Base-by-base conservation (phyloP, 2,329 filamentous ascomycete species). In the Stromatinia cepivora region DNA sequence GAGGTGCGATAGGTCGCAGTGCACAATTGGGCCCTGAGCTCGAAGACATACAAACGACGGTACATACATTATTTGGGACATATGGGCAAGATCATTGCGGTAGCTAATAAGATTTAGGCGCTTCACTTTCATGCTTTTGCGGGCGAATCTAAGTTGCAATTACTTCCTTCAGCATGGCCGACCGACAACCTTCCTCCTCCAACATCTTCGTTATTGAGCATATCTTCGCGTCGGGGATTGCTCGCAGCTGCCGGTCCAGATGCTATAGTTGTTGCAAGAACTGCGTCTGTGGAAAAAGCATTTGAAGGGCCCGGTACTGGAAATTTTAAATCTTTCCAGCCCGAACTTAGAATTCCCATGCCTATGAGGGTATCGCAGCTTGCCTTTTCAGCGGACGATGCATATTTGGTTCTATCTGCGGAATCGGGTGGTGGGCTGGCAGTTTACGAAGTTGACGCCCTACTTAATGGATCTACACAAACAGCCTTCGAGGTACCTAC, bases 221-320 rank as follows among this genome's bases (percentile, higher is more conserved):
- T 98, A 73, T 93, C 94, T 67, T 90, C 92, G 45, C 87, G 85
- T 71, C 90, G 88, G 79, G 93, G 93, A 53, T 85, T 99, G 31
- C 84, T 97, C 67, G 94, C 94, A 42, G 95, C 94, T 62, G 95
- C 92, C 64, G 92, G 92, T 22, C 94, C 94, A 50, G 90, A 96
- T 76, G 85, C 86, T 63, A 85, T 99, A 57, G 84, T 92, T 70
- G 81, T 99, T 70, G 88, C 92, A 46, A 89, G 86, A 3, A 96
- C 94, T 20, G 88, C 94, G 67, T 85, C 88, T 5, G 86, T 97
- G 58, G 88, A 94, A 74, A 89, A 91, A 72, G 88, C 91, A 2
- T 94, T 97, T 77, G 84, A 86, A 69, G 80, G 84, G 17, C 81
- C 84, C 48, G 85, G 83, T 74, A 88, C 90, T 71, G 85, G 84